Conservation (phyloP, 495 filamentous ascomycete genomes). For the Aspergillus bertholletiae region DNA sequence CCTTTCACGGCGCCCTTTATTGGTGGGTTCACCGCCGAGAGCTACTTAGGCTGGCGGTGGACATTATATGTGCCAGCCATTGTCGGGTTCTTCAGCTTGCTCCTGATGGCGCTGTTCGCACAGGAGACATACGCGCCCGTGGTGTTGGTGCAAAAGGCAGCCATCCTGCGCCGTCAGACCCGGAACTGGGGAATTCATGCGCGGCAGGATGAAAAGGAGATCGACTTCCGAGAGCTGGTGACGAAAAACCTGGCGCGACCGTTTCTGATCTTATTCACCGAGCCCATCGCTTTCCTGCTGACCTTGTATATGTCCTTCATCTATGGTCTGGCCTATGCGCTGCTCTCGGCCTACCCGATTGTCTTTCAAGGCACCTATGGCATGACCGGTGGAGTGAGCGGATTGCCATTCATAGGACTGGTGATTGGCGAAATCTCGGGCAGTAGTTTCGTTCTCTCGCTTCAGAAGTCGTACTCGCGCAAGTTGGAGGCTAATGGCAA, state of each 20-base stretch:
- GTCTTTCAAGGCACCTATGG: conserved; percentile 29
- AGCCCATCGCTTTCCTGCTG: conserved; percentile 42
- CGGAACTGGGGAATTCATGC: conserved; percentile 47
- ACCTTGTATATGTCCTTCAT: conserved; percentile 41
- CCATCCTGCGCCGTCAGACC: conserved; percentile 34
- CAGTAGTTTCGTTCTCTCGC: conserved; percentile 18
- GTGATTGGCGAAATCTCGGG: conserved; percentile 27
- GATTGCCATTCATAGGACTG: conserved; percentile 30
- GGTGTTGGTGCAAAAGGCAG: conserved; percentile 34
- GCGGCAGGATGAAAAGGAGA: conserved; percentile 42
- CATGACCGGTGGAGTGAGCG: conserved; percentile 24
- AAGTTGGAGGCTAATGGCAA: conserved; percentile 26
- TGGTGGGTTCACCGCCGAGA: conserved; percentile 34
- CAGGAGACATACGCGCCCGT: conserved; percentile 38
- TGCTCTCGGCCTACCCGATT: conserved; percentile 30
- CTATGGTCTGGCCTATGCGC: conserved; percentile 33
- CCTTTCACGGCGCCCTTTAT: conserved; percentile 42
- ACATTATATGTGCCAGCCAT: conserved; percentile 41
- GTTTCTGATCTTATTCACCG: conserved; percentile 37
- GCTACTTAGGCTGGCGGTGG: conserved; percentile 44
- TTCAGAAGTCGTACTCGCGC: conserved; percentile 18
- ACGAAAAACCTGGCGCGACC: conserved; percentile 40
- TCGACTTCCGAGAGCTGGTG: conserved; percentile 32
- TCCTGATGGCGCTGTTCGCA: conserved; percentile 22
- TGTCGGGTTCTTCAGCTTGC: conserved; percentile 23